Percentiles rank a stretch among this genome's conserved stretches.
Conservation (phyloP, 2,329 filamentous ascomycete species). For the Coleophoma cylindrospora region DNA sequence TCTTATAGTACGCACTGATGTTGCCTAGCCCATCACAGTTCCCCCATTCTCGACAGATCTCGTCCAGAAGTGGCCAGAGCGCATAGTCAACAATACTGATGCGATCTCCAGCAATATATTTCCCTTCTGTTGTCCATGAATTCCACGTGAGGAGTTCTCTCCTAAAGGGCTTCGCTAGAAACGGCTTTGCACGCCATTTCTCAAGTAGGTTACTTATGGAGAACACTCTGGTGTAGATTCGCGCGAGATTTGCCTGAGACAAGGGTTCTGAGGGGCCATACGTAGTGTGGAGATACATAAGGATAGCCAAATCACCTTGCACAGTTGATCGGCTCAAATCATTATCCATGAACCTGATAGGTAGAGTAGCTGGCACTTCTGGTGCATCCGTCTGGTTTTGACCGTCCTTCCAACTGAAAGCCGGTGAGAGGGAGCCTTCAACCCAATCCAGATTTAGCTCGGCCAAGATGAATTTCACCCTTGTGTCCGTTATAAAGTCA, state of each 20-base stretch:
- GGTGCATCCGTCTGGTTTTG: slow-evolving; percentile 11
- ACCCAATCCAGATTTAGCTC: slow-evolving; percentile 39
- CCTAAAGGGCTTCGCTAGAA: slow-evolving; percentile 14
- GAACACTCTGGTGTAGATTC: slow-evolving; percentile 19
- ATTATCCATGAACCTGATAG: slow-evolving; percentile 50
- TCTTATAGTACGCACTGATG: slow-evolving; percentile 15
- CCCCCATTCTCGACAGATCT: slow-evolving; percentile 32
- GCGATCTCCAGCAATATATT: slow-evolving; percentile 38
- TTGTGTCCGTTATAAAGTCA: slow-evolving; percentile 42
- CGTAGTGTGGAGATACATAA: slow-evolving; percentile 56
- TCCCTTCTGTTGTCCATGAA: slow-evolving; percentile 9
- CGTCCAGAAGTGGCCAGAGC: slow-evolving; percentile 50
- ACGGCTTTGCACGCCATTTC: slow-evolving; percentile 16
- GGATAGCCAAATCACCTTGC: slow-evolving; percentile 45
- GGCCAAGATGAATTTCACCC: slow-evolving; percentile 44
- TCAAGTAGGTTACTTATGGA: slow-evolving; percentile 14
- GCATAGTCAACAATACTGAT: slow-evolving; percentile 49
- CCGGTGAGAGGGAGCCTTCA: slow-evolving; percentile 18
- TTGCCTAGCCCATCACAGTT: slow-evolving; percentile 24
- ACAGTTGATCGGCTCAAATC: slow-evolving; percentile 41
- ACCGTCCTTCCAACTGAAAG: slow-evolving; percentile 22
- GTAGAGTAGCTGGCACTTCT: slow-evolving; percentile 15
- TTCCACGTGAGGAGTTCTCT: slow-evolving; percentile 24
- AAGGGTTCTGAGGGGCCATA: slow-evolving; percentile 29
- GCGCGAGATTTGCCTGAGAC: slow-evolving; percentile 15